Evolutionary conservation across 2,329 filamentous ascomycete genomes (phyloP).

Genomic region (Aureobasidium sp.): DNA sequence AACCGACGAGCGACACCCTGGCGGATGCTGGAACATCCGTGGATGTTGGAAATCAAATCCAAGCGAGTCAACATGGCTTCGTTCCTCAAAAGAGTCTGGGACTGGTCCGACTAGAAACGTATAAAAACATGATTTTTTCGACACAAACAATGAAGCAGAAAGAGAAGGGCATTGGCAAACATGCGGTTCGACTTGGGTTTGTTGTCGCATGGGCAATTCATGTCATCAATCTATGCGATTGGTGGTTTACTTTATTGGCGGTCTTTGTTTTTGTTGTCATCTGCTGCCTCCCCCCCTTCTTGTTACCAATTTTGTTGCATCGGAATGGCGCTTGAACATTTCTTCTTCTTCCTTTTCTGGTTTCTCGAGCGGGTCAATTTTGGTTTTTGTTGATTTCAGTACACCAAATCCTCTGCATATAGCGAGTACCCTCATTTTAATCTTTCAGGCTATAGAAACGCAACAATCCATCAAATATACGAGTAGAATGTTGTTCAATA

Average conservation of each 20-base stretch:
- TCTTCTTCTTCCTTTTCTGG: neutral
- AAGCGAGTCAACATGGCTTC: constrained; percentile 98
- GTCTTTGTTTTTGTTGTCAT: neutral
- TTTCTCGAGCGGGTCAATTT: neutral
- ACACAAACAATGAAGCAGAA: neutral
- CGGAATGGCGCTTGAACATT: neutral
- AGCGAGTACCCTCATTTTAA: constrained; percentile 6
- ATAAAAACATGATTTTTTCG: neutral
- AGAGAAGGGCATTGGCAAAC: neutral
- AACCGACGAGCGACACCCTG: constrained; percentile 83
- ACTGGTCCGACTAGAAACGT: constrained; percentile 64
- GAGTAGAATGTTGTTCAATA: neutral
- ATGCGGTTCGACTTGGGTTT: neutral
- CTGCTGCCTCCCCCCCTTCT: neutral
- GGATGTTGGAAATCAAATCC: constrained; percentile 93
- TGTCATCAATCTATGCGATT: neutral
- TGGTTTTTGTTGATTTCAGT: neutral
- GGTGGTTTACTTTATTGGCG: neutral
- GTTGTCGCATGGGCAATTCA: neutral
- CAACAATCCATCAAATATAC: neutral
- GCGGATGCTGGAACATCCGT: constrained; percentile 98
- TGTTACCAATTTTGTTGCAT: neutral
- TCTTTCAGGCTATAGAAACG: neutral
- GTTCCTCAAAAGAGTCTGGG: constrained; percentile 93
- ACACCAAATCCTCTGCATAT: neutral